Evolutionary conservation across 164 flowering plant species (phyloP), one percentile per base, ranked within the genome.

Genomic region (Vitis labrusca): DNA sequence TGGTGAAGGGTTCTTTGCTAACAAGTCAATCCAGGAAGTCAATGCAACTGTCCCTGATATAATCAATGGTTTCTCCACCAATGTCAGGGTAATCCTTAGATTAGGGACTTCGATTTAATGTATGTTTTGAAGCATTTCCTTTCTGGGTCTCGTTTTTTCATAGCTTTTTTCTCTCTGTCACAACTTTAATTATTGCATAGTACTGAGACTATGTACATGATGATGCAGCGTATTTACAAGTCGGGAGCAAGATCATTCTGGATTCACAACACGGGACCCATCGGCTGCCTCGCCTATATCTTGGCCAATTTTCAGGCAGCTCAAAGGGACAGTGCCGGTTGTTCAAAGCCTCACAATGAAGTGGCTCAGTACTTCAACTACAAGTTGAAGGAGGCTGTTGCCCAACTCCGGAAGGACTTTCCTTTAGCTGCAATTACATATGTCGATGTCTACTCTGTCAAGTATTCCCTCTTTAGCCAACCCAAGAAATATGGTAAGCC

Each of bases 181-280:
- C n/a, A n/a, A n/a, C n/a, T n/a, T n/a, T n/a, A n/a, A n/a, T n/a
- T n/a, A n/a, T n/a, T n/a, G n/a, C n/a, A n/a, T n/a, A n/a, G n/a
- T n/a, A n/a, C n/a, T n/a, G n/a, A n/a, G n/a, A n/a, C n/a, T n/a
- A n/a, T n/a, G n/a, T 48, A 30, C 17, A 47, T 64, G 59, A 47
- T 12, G 27, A 50, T 59, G 64, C 75, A 83, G 88, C 50, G 54
- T 2, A 14, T 85, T 29, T 77, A 82, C 64, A 9, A 51, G 0
- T 60, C 32, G 15, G 88, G 88, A 57, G 90, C 59, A 0, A 79
- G 83, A 53, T 68, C 65, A 11, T 86, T 84, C 67, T 83, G 85
- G 88, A 72, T 86, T 10, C 88, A 84, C 73, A 84, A 81, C 76
- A 85, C 85, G 0, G 90, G 85, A 10, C 90, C 90, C 0, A 54